Base-by-base conservation (phyloP, 345 rosid species). In the Salix arbutifolia region DNA sequence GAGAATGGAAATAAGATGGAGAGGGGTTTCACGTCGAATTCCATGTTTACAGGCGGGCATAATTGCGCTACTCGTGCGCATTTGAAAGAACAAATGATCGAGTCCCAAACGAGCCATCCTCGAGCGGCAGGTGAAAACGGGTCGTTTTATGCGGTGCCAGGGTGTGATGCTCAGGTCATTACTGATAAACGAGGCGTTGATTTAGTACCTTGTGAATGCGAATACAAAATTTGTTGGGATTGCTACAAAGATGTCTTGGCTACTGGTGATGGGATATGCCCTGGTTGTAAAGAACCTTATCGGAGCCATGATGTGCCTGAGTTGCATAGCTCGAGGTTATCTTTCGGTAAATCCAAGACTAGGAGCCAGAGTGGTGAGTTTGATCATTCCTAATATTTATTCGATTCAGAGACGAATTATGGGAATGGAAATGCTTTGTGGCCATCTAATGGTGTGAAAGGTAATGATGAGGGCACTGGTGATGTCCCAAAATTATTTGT, bases 391-490 rank as follows among this genome's bases (percentile, higher is more conserved):
- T 67, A 73, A 26, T 83, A 76, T 75, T 80, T 88, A 80, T 79
- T 69, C n/a, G 94, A 87, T 72, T 70, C 85, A 1, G 78, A 84
- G 74, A 83, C 66, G 81, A 83, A 62, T 80, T 88, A 87, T 38
- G 91, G 91, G 5, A 84, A 84, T 60, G 90, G 88, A 72, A 90
- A 79, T 66, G 88, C 88, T 62, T 80, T 83, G 76, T 85, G 88
- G 87, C 84, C 88, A 2, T 82, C 26, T 50, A 89, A 84, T 40
- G 84, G 70, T 5, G 80, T 7, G 50, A 68, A 74, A 38, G 84
- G 73, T 17, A 71, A 46, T 4, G 61, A 44, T 35, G 84, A 70
- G 73, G 85, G 70, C 12, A 21, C 18, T 61, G 69, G 70, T 25
- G 79, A 70, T 62, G 82, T 80, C 13, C 64, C 67, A 18, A 37